phyloP scores from a whole-genome alignment of 106 monocot genomes.

The Allium fistulosum region DNA sequence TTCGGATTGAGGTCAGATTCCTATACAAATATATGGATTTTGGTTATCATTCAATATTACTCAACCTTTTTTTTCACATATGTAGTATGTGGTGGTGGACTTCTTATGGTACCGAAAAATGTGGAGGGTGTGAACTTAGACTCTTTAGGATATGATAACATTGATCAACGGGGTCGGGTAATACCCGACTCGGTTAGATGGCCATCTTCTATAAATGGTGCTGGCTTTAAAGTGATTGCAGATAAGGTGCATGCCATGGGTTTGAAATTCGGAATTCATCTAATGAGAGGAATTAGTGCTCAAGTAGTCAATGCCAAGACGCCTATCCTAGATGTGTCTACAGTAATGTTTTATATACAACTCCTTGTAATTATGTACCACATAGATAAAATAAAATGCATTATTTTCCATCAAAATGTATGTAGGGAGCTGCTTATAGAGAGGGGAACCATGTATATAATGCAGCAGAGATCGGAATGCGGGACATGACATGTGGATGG shows the following conservation, averaged over 20 bases:
- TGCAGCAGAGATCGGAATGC: no score
- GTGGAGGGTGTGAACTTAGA: slow-evolving; percentile 21
- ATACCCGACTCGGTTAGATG: slow-evolving; percentile 78
- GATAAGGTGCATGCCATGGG: slow-evolving; percentile 81
- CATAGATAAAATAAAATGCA: no score
- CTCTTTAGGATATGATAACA: slow-evolving; percentile 64
- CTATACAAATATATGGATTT: no score
- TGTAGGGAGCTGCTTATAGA: no score
- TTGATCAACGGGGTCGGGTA: slow-evolving; percentile 81
- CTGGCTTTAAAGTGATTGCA: slow-evolving; percentile 60
- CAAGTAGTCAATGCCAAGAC: slow-evolving; percentile 50
- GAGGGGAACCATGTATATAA: no score
- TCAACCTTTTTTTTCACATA: neutral
- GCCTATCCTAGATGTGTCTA: slow-evolving; percentile 65
- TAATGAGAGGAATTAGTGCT: slow-evolving; percentile 85
- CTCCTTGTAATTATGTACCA: no score
- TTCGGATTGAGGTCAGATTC: slow-evolving; percentile 67
- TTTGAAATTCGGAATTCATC: slow-evolving; percentile 91
- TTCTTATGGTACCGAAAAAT: slow-evolving; percentile 87
- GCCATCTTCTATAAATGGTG: slow-evolving; percentile 64
- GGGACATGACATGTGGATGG: no score
- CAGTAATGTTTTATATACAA: slow-evolving; percentile 26
- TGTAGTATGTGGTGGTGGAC: slow-evolving; percentile 87
- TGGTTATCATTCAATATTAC: no score
- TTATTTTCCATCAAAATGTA: no score